Evolutionary conservation across 306 rosid species (phyloP).

Genomic region (Vigna unguiculata): DNA sequence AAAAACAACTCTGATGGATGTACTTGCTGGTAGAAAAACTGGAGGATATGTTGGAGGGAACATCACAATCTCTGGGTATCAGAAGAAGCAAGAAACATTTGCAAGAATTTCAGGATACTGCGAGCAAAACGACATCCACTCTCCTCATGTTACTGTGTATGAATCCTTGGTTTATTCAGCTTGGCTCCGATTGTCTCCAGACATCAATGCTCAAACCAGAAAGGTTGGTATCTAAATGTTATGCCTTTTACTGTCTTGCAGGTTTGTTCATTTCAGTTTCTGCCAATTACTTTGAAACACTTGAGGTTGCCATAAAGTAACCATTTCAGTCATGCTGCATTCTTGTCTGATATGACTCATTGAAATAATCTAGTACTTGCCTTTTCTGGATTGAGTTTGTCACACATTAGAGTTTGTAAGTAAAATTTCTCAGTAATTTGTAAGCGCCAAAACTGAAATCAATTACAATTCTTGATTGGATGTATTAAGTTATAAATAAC

Average conservation of each 20-base stretch:
- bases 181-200: slow-evolving; percentile 58
- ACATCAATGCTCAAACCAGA: slow-evolving; percentile 48
- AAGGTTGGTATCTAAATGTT: slow-evolving; percentile 28
- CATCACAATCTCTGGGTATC: slow-evolving; percentile 63
- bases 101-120: slow-evolving; percentile 68
- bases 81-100: slow-evolving; percentile 70
- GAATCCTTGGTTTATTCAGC: slow-evolving; percentile 67
- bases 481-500: background rate
- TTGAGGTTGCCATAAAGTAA: too few species aligned
- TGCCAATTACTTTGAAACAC: too few species aligned
- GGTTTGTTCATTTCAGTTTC: background rate
- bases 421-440: too few species aligned
- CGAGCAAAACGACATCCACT: slow-evolving; percentile 76
- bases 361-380: background rate
- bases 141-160: slow-evolving; percentile 71
- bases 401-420: background rate
- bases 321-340: background rate
- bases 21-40: slow-evolving; percentile 70
- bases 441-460: too few species aligned
- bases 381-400: background rate
- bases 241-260: slow-evolving; percentile 4
- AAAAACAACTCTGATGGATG: slow-evolving; percentile 76
- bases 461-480: slow-evolving; percentile 5
- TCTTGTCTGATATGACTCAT: background rate
- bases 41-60: slow-evolving; percentile 68